Evolutionary conservation across 2,329 filamentous ascomycete species (phyloP).

Genomic region (Metarhizium guizhouense): DNA sequence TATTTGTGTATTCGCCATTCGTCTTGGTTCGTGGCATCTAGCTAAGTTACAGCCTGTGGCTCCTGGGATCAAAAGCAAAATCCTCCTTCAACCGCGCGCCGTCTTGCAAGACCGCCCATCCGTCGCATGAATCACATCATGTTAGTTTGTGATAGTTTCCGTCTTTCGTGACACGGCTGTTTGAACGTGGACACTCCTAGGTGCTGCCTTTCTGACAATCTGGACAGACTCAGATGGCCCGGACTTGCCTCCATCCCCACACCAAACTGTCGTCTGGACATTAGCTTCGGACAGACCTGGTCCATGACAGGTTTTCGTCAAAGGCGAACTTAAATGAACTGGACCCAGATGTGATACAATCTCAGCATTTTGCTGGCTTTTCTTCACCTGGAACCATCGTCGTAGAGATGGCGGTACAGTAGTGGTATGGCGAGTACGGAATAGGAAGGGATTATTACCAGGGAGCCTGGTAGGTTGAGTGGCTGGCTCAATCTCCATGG

Average conservation of each 20-base stretch:
- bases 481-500: background rate
- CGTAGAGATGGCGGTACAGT: slow-evolving; percentile 13
- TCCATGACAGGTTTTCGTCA: background rate
- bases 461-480: background rate
- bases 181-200: background rate
- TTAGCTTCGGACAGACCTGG: slow-evolving; percentile 5
- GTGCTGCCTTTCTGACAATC: background rate
- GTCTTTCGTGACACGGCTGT: slow-evolving; percentile 2
- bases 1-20: background rate
- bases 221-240: background rate
- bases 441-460: slow-evolving; percentile 23
- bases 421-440: slow-evolving; percentile 23
- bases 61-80: background rate
- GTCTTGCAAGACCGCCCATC: too few species aligned
- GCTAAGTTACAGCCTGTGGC: background rate
- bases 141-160: background rate
- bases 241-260: slow-evolving; percentile 11
- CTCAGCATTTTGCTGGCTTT: background rate
- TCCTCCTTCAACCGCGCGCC: background rate
- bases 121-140: too few species aligned
- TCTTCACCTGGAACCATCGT: slow-evolving; percentile 8
- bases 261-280: slow-evolving; percentile 21
- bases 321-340: background rate
- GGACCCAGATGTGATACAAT: background rate
- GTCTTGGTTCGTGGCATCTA: background rate